Base-by-base conservation (phyloP, 331 rosid species). In the Ulmus americana region DNA sequence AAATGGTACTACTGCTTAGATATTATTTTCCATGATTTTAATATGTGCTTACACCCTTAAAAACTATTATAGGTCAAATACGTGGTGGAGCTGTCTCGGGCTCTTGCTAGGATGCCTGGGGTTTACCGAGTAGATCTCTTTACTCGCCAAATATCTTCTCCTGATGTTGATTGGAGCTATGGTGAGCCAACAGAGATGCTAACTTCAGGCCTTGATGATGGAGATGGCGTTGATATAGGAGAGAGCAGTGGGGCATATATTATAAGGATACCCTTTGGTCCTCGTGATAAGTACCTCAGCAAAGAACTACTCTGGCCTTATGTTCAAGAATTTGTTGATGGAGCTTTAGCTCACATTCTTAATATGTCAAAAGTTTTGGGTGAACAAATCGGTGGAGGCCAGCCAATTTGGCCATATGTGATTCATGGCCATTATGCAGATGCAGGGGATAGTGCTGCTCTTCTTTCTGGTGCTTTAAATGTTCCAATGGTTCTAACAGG, bases 181-280 rank as follows among this genome's bases (percentile, higher is more conserved):
- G 97, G 97, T 39, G 97, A 87, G 67, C 97, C 97, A 22, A 81
- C 97, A 11, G 97, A 90, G 82, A 87, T 90, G 97, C 70, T 90
- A 61, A 87, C 80, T 28, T 68, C 76, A 0, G 86, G 91, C 42
- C 71, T 58, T 8, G 91, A 82, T 10, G 86, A 83, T 56, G 84
- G 70, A 5, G 96, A 87, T 51, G 82, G 77, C 43, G 45, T 20
- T 7, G 86, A 66, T 22, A 61, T 66, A 8, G 97, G 97, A 28
- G 97, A 90, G 77, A 90, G 97, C 80, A 85, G 97, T n/a, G 97
- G 97, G 49, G 95, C 97, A 20, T 90, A 90, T 69, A 84, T 90
- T 38, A 69, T 90, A 28, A 78, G 97, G 67, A 87, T 90, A 57
- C 97, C 97, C 51, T 90, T 87, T 10, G 97, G 97, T 63, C 97